Evolutionary conservation across 257 asterid species (phyloP).

Genomic region (Nicotiana otophora): DNA sequence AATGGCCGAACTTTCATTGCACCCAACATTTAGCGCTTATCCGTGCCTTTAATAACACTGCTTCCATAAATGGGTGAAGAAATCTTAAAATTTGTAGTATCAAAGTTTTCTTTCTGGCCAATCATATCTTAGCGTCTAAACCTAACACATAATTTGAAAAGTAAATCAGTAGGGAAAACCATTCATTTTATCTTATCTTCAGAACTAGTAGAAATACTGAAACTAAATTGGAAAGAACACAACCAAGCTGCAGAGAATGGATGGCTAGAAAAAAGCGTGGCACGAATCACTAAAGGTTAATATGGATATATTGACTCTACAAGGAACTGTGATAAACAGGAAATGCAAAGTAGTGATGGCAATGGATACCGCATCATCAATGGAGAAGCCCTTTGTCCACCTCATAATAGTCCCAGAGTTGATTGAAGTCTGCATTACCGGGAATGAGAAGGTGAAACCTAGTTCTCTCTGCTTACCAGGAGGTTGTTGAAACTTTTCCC

Average conservation of each 20-base stretch:
- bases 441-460: slow-evolving; percentile 45
- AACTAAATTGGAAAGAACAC: slow-evolving; percentile 5
- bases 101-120: neutral
- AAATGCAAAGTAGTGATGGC: neutral
- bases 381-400: slow-evolving; percentile 91
- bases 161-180: neutral
- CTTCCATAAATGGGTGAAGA: neutral
- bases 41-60: neutral
- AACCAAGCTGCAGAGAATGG: neutral
- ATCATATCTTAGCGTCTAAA: neutral
- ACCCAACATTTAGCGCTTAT: neutral
- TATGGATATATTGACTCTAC: neutral
- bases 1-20: neutral
- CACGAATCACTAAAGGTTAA: neutral
- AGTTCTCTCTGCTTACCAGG: slow-evolving; percentile 36
- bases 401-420: slow-evolving; percentile 77
- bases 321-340: neutral
- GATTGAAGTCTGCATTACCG: slow-evolving; percentile 55
- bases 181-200: neutral
- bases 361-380: slow-evolving; percentile 48
- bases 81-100: neutral
- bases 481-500: slow-evolving; percentile 28
- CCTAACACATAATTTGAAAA: neutral
- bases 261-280: neutral
- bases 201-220: neutral